Evolutionary conservation across 306 rosid species (phyloP).

Genomic region (Vigna hirtella): DNA sequence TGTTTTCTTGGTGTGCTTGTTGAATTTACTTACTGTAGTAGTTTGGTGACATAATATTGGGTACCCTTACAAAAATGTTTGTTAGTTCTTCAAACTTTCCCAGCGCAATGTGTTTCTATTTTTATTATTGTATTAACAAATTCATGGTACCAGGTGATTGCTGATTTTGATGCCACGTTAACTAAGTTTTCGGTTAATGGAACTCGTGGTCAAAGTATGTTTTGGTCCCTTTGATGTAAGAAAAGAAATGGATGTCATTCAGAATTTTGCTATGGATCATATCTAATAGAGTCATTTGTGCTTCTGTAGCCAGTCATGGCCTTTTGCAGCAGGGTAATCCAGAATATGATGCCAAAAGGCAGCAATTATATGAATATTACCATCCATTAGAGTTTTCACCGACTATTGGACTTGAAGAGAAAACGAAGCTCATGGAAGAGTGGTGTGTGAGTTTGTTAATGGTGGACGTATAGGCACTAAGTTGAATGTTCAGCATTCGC

Average conservation of each 20-base stretch:
- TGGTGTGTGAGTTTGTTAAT: conserved; percentile 61
- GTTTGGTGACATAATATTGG: conserved; percentile 6
- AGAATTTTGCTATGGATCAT: conserved; percentile 29
- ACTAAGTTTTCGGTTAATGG: conserved; percentile 79
- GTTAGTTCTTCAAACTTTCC: not conserved
- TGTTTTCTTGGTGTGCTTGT: not conserved
- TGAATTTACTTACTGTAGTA: conserved; percentile 3
- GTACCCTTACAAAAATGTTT: not conserved
- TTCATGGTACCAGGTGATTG: conserved; percentile 64
- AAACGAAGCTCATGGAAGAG: conserved; percentile 93
- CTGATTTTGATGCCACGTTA: conserved; percentile 92
- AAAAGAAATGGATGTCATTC: not conserved
- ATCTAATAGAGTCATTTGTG: conserved; percentile 50
- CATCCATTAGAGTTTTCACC: conserved; percentile 90
- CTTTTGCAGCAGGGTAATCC: conserved; percentile 85
- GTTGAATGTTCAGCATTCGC: conserved; percentile 1
- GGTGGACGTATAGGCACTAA: conserved; percentile 27
- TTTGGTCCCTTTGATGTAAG: not conserved
- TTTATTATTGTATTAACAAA: conserved; percentile 39
- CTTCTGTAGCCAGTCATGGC: conserved; percentile 63
- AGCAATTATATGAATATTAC: conserved; percentile 70
- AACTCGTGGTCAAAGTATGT: conserved; percentile 78
- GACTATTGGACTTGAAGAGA: conserved; percentile 73
- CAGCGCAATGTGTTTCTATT: not conserved
- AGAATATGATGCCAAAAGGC: conserved; percentile 76